phyloP scores from a whole-genome alignment of 805 yeast genomes.

The Yarrowia yakushimensis region DNA sequence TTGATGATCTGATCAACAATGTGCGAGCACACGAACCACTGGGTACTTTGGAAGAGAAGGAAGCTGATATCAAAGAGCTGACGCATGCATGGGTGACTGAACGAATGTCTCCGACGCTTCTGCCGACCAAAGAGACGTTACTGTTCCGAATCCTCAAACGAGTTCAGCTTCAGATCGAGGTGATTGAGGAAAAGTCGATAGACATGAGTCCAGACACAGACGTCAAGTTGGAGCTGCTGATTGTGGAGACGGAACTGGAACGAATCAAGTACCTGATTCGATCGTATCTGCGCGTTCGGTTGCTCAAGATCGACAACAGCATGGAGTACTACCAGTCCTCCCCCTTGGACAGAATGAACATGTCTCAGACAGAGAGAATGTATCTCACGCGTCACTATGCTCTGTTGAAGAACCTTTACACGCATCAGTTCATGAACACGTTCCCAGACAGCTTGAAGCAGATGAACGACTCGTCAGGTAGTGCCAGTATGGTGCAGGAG shows the following conservation, averaged over 20 bases:
- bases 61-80: slow-evolving; percentile 45
- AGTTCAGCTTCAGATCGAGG: slow-evolving; percentile 60
- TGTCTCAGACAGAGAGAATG: slow-evolving; percentile 58
- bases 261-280: slow-evolving; percentile 78
- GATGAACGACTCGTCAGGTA: slow-evolving; percentile 68
- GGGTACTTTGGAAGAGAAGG: neutral
- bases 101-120: slow-evolving; percentile 79
- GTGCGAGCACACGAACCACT: slow-evolving; percentile 20
- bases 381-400: slow-evolving; percentile 69
- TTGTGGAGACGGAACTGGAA: slow-evolving; percentile 89
- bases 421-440: slow-evolving; percentile 58
- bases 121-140: slow-evolving; percentile 64
- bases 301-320: slow-evolving; percentile 65
- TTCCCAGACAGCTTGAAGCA: slow-evolving; percentile 68
- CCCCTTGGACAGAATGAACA: slow-evolving; percentile 40
- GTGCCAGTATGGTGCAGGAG: slow-evolving; percentile 60
- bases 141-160: slow-evolving; percentile 56
- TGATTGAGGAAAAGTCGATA: slow-evolving; percentile 72
- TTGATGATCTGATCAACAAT: slow-evolving; percentile 31
- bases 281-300: slow-evolving; percentile 72
- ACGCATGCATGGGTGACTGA: slow-evolving; percentile 76
- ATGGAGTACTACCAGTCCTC: slow-evolving; percentile 55
- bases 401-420: slow-evolving; percentile 61
- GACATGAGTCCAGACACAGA: slow-evolving; percentile 55
- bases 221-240: slow-evolving; percentile 71